Evolutionary conservation across 805 yeast species (phyloP).

Genomic region (Teunomyces funiuensis): DNA sequence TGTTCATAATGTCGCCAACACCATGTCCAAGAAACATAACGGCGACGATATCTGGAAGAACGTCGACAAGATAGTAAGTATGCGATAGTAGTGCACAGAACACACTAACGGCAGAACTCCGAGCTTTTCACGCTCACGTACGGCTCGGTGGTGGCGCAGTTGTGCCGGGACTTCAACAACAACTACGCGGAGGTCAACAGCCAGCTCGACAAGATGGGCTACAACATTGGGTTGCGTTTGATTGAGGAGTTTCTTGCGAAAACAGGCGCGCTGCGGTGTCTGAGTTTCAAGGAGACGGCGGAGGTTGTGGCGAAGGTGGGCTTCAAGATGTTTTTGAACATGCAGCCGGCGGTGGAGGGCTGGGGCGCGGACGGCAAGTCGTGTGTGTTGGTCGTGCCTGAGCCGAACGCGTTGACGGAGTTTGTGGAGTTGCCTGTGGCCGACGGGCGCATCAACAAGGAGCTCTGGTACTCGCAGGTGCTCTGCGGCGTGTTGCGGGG

Average conservation of each 20-base stretch:
- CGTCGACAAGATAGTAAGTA: constrained; percentile 77
- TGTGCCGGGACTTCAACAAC: constrained; percentile 77
- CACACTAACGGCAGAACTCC: constrained; percentile 54
- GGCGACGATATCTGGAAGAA: constrained; percentile 94
- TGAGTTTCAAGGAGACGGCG: constrained; percentile 77
- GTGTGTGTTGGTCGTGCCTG: constrained; percentile 70
- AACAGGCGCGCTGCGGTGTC: constrained; percentile 83
- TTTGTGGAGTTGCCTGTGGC: constrained; percentile 87
- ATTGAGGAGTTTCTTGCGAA: constrained; percentile 92
- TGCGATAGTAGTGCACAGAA: neutral
- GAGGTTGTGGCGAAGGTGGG: constrained; percentile 85
- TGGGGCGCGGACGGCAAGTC: constrained; percentile 77
- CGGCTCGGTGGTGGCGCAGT: constrained; percentile 89
- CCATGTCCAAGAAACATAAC: constrained; percentile 33
- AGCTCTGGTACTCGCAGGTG: constrained; percentile 91
- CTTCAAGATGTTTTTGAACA: constrained; percentile 84
- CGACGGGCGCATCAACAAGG: constrained; percentile 65
- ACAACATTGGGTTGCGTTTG: constrained; percentile 85
- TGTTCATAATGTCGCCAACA: constrained; percentile 3
- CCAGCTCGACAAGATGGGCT: constrained; percentile 91
- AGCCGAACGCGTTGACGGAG: constrained; percentile 83
- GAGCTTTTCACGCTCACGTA: constrained; percentile 94
- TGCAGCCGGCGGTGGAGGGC: constrained; percentile 69
- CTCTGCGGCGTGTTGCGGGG: constrained; percentile 89
- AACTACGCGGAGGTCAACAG: constrained; percentile 78